A percentile compares a stretch with the other conserved stretches of the same genome.
Evolutionary conservation across 352 stramenopile genomes (phyloP).

Genomic region (Globisporangium rhizosaccharum): DNA sequence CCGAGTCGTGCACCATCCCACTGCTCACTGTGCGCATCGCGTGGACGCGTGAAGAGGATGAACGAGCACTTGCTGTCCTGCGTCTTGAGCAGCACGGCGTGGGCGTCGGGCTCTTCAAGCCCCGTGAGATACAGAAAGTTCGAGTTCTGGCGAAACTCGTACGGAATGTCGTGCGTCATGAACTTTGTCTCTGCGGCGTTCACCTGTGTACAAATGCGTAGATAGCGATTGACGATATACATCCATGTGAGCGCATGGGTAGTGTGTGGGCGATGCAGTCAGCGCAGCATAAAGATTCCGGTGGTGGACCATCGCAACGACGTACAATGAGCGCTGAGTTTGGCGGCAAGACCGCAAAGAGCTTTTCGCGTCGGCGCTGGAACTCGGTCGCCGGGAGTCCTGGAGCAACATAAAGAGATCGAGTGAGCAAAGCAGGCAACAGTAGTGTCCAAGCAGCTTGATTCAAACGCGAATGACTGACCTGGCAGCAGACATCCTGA

Average conservation of each 20-base stretch:
- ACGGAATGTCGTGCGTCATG: slow-evolving; percentile 86
- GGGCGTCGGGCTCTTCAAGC: slow-evolving; percentile 68
- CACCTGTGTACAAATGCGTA: slow-evolving; percentile 15
- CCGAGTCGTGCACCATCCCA: slow-evolving; percentile 75
- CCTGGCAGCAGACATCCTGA: slow-evolving; percentile 46
- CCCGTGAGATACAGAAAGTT: slow-evolving; percentile 86
- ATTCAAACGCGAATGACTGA: slow-evolving; percentile 4
- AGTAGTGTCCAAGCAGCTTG: not conserved
- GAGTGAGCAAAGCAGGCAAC: not conserved
- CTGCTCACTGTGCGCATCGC: slow-evolving; percentile 72
- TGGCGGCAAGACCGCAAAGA: slow-evolving; percentile 57
- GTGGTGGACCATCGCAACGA: not conserved
- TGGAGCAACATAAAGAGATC: slow-evolving; percentile 7
- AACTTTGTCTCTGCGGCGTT: slow-evolving; percentile 74
- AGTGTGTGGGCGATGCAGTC: not conserved
- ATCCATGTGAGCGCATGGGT: too few species aligned
- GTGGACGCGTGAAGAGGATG: slow-evolving; percentile 71
- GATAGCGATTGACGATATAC: too few species aligned
- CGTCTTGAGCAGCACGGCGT: slow-evolving; percentile 74
- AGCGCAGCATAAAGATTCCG: not conserved
- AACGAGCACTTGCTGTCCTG: slow-evolving; percentile 49
- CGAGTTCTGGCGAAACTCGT: slow-evolving; percentile 82
- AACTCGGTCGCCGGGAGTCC: slow-evolving; percentile 61
- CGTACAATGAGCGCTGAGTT: slow-evolving; percentile 71
- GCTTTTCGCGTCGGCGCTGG: slow-evolving; percentile 44